phyloP scores from a whole-genome alignment of 1,284 basidiomycete species.

The Peniophora sp. region DNA sequence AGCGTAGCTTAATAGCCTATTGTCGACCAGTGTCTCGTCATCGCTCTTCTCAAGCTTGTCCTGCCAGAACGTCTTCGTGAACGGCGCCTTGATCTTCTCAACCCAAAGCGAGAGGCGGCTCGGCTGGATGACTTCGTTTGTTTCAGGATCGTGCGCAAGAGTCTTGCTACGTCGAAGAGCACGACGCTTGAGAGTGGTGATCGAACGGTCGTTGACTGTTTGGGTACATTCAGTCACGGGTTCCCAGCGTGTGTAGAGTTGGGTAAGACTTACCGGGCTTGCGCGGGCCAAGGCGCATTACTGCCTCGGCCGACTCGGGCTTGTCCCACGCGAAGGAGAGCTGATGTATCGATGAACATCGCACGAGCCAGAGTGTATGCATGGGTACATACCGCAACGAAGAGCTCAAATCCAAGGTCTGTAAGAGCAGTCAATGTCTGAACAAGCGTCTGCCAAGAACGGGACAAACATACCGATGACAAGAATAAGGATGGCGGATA shows the following conservation, averaged over 20 bases:
- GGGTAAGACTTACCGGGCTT: constrained; percentile 39
- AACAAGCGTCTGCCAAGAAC: background rate
- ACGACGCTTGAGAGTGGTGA: constrained; percentile 45
- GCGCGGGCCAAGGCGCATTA: constrained; percentile 62
- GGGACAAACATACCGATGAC: constrained; percentile 44
- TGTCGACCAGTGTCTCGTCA: constrained; percentile 52
- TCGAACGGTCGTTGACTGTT: constrained; percentile 48
- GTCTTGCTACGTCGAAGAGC: constrained; percentile 55
- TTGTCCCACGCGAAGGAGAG: constrained; percentile 67
- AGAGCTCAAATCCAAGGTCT: constrained; percentile 66
- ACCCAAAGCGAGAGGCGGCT: constrained; percentile 30
- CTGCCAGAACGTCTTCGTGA: constrained; percentile 54
- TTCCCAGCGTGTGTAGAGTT: background rate
- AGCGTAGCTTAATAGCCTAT: constrained; percentile 56
- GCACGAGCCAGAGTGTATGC: background rate
- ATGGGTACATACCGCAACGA: constrained; percentile 42
- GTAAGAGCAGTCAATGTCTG: constrained; percentile 6
- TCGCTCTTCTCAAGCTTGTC: constrained; percentile 46
- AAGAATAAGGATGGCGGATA: constrained; percentile 61
- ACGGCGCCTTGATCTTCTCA: constrained; percentile 39
- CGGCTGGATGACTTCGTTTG: constrained; percentile 33
- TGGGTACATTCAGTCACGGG: no score
- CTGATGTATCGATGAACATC: constrained; percentile 20
- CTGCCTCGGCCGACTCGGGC: constrained; percentile 53
- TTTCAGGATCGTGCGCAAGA: constrained; percentile 47